These are phyloP conservation scores for Incumbomyces lentus DNA, from an alignment of 2,329 filamentous ascomycete genomes.

Conservation along the genomic window DNA sequence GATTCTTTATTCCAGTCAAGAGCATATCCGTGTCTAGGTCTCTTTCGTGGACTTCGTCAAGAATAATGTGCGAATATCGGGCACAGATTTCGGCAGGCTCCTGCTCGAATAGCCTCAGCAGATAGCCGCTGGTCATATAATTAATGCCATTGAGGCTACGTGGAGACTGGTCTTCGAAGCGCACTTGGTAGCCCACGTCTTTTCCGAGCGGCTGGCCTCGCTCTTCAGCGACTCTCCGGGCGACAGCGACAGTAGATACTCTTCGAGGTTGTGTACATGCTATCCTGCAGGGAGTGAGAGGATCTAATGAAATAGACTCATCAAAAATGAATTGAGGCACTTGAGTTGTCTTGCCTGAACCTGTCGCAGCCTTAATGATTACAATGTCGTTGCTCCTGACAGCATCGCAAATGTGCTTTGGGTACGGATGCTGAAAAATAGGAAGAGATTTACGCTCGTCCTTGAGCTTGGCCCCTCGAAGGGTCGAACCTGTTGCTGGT, in stretches of 20 bases:
- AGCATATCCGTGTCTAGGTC: slow-evolving; percentile 95
- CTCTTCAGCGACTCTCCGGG: slow-evolving; percentile 86
- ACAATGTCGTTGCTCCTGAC: slow-evolving; percentile 73
- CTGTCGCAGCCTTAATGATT: slow-evolving; percentile 91
- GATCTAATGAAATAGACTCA: slow-evolving; percentile 69
- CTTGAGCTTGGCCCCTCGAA: not conserved
- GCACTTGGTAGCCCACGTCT: slow-evolving; percentile 88
- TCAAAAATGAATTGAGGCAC: slow-evolving; percentile 91
- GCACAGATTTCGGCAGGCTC: slow-evolving; percentile 80
- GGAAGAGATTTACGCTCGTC: not conserved
- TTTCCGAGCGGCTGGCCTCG: slow-evolving; percentile 74
- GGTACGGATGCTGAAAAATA: not conserved
- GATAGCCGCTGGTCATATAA: slow-evolving; percentile 58
- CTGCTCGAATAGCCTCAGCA: slow-evolving; percentile 92
- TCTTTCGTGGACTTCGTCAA: slow-evolving; percentile 93
- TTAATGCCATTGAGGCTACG: slow-evolving; percentile 81
- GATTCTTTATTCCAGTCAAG: slow-evolving; percentile 75
- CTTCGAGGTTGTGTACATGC: slow-evolving; percentile 91
- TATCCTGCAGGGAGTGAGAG: slow-evolving; percentile 61
- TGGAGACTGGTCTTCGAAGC: slow-evolving; percentile 69
- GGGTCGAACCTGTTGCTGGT: too few species aligned
- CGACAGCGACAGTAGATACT: slow-evolving; percentile 91
- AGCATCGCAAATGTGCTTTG: slow-evolving; percentile 34
- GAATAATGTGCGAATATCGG: slow-evolving; percentile 55
- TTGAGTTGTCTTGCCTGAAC: slow-evolving; percentile 94